Conservation (phyloP, 805 yeast species). For the Candida taoyuanica region DNA sequence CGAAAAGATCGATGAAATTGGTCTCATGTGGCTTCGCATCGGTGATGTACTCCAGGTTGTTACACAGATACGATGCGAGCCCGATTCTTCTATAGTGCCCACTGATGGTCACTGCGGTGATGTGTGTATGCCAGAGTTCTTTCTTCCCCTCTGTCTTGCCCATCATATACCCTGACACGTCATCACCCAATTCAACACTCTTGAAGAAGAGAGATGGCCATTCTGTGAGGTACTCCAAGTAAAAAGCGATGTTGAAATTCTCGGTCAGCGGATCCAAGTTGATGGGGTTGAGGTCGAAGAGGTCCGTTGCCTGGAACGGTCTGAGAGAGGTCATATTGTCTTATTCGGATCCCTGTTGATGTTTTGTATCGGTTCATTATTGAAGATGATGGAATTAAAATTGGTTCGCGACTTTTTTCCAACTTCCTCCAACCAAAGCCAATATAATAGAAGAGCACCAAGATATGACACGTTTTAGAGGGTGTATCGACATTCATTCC, state of each 20-base stretch:
- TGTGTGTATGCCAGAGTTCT: slow-evolving; percentile 92
- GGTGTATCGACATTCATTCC: slow-evolving; percentile 92
- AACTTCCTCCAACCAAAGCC: too few species aligned
- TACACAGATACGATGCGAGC: slow-evolving; percentile 75
- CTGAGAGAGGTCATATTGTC: slow-evolving; percentile 72
- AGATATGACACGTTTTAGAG: slow-evolving; percentile 79
- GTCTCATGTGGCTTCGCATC: slow-evolving; percentile 76
- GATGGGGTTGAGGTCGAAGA: slow-evolving; percentile 65
- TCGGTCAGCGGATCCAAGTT: slow-evolving; percentile 90
- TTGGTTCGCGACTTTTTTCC: too few species aligned
- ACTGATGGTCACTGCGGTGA: slow-evolving; percentile 90
- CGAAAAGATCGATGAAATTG: slow-evolving; percentile 86
- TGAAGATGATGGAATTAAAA: too few species aligned
- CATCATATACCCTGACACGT: slow-evolving; percentile 72
- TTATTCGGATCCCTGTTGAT: background rate
- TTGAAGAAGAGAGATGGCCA: slow-evolving; percentile 93
- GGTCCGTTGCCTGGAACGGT: slow-evolving; percentile 85
- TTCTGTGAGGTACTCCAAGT: slow-evolving; percentile 70
- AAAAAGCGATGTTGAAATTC: slow-evolving; percentile 80
- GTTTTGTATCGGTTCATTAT: too few species aligned
- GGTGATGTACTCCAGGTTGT: slow-evolving; percentile 66
- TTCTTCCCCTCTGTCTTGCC: slow-evolving; percentile 91
- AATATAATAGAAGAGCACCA: too few species aligned
- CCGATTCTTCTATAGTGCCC: slow-evolving; percentile 81
- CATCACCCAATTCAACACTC: slow-evolving; percentile 43